Evolutionary conservation across 768 basidiomycete species (phyloP).

Genomic region (Lanmaoa rubissima): DNA sequence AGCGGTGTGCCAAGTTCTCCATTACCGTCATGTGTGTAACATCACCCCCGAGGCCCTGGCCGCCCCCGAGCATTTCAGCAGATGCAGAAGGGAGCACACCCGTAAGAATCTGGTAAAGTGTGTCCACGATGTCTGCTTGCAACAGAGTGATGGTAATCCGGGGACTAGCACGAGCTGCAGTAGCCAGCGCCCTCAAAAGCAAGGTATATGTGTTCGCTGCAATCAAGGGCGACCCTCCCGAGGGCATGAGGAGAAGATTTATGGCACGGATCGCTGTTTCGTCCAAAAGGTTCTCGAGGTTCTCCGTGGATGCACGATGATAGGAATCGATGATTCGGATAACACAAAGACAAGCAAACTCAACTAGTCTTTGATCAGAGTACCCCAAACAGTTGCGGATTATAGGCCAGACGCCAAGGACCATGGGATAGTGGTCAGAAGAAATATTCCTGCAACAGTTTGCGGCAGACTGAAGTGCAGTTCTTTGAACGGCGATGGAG

Average conservation of each 20-base stretch:
- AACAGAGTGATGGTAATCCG: constrained; percentile 83
- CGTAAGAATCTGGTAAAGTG: constrained; percentile 91
- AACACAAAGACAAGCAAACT: constrained; percentile 92
- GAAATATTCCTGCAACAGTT: constrained; percentile 96
- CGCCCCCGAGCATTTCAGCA: constrained; percentile 47
- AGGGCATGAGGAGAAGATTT: constrained; percentile 80
- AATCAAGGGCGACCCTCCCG: constrained; percentile 83
- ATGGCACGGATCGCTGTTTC: constrained; percentile 76
- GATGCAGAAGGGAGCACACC: constrained; percentile 81
- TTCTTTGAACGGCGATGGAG: constrained; percentile 95
- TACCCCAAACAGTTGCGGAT: constrained; percentile 90
- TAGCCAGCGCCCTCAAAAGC: constrained; percentile 81
- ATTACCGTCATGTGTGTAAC: constrained; percentile 96
- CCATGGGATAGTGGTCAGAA: constrained; percentile 84
- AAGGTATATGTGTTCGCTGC: constrained; percentile 87
- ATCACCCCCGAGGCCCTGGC: constrained; percentile 84
- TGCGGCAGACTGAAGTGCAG: constrained; percentile 92
- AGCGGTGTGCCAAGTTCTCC: constrained; percentile 93
- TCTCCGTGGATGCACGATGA: constrained; percentile 77
- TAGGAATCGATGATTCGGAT: constrained; percentile 94
- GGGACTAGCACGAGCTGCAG: constrained; percentile 83
- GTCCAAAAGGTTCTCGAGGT: constrained; percentile 84
- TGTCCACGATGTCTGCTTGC: constrained; percentile 91
- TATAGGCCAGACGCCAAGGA: constrained; percentile 87
- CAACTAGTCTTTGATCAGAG: constrained; percentile 95